phyloP scores from a whole-genome alignment of 116 monocot genomes.

The Thalassia testudinum region DNA sequence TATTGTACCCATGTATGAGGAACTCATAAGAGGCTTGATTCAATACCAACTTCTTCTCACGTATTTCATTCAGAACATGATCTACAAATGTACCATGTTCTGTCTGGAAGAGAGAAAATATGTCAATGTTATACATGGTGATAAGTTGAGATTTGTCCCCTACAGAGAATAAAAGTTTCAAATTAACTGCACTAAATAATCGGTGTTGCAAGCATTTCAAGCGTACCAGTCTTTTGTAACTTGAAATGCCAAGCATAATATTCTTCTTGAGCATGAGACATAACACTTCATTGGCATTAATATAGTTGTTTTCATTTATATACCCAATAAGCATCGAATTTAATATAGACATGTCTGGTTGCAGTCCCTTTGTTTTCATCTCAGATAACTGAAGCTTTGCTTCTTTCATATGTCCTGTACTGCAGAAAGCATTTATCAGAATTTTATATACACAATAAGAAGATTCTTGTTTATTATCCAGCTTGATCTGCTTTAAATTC shows the following conservation, averaged over 20 bases:
- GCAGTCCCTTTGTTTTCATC: slow-evolving; percentile 15
- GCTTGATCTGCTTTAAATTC: slow-evolving; percentile 27
- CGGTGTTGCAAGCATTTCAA: slow-evolving; percentile 16
- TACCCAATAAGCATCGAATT: slow-evolving; percentile 43
- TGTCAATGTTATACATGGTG: slow-evolving; percentile 49
- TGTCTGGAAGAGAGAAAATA: slow-evolving; percentile 57
- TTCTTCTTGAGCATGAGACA: slow-evolving; percentile 42
- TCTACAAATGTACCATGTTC: slow-evolving; percentile 33
- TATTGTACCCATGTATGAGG: slow-evolving; percentile 56
- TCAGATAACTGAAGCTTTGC: slow-evolving; percentile 32
- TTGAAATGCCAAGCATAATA: slow-evolving; percentile 19
- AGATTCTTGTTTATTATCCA: slow-evolving; percentile 8
- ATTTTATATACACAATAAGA: slow-evolving; percentile 12
- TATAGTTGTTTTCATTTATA: slow-evolving; percentile 24
- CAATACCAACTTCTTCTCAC: slow-evolving; percentile 15
- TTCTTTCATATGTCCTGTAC: slow-evolving; percentile 22
- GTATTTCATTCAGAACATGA: slow-evolving; percentile 48
- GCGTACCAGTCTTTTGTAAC: slow-evolving; percentile 43
- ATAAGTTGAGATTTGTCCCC: slow-evolving; percentile 8
- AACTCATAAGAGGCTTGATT: slow-evolving; percentile 63
- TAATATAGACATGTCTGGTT: slow-evolving; percentile 23
- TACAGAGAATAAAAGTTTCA: slow-evolving; percentile 21
- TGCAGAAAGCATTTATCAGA: slow-evolving; percentile 36
- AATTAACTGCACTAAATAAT: slow-evolving; percentile 20
- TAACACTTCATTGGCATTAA: slow-evolving; percentile 34